Evolutionary conservation across 2,329 filamentous ascomycete genomes (phyloP), one percentile per base, ranked within the genome.

Genomic region (Scortechinia acanthostroma): DNA sequence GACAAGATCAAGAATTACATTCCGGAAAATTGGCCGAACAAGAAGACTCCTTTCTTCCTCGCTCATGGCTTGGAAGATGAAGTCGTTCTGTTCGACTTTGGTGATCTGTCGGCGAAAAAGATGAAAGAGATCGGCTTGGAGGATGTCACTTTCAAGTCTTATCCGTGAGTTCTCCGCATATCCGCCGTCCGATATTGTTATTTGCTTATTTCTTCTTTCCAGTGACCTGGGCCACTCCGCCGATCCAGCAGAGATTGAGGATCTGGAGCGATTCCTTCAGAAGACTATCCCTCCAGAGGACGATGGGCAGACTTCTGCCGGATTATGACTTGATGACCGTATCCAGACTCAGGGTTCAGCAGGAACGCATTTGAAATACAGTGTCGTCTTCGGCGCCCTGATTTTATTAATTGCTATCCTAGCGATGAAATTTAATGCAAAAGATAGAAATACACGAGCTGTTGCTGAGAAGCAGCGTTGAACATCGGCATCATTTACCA

Each of bases 41-140:
- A 76, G 60, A 67, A 74, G 42, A 82, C 78, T 2, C 75, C 75
- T 1, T 76, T 83, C 48, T 83, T 83, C 63, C 71, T 83, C 67
- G 80, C 69, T 1, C 80, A 84, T 47, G 80, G 80, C 3, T 65
- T 74, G 48, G 65, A 65, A 1, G 80, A 84, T 55, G 67, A 69
- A 21, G 63, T 83, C 2, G 77, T 83, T 19, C 68, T 65, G 52
- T 69, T 74, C 51, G 61, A 70, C 33, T 81, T 71, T 64, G 80
- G 80, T 3, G 60, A 73, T 55, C 54, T 61, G 58, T 79, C 76
- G 22, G 70, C 71, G 2, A 63, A 77, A 19, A 60, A 63, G 48
- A 53, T 83, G 45, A 73, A 69, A 54, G 69, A 74, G 45, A 63
- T 76, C 59, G 80, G 78, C 1, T 70, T 73, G 58, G 69, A 76